Base-by-base conservation (phyloP, 2,329 filamentous ascomycete species). In the Sporothrix globosa region DNA sequence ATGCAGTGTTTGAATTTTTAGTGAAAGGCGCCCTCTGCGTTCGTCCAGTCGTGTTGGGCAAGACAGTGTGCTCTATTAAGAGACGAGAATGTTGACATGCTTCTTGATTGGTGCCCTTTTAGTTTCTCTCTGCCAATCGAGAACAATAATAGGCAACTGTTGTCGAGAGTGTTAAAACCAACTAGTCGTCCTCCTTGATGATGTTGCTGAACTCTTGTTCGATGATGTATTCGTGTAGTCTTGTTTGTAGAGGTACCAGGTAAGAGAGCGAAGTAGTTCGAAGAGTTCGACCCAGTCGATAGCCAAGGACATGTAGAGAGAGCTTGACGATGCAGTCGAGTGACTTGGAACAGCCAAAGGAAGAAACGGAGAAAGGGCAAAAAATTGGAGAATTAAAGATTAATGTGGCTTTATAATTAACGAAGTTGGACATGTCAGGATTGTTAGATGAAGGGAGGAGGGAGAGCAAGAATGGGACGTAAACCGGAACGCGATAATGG, bases 91-190 rank as follows among this genome's bases (percentile, higher is more conserved):
- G 58, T 71, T 66, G 61, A 69, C 61, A 72, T 72, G 61, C 61
- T 68, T 46, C 46, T 67, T 70, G 70, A 71, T 72, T 70, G 71
- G 70, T 60, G 65, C 48, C 46, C 50, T 30, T 34, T 21, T 53
- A 58, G 56, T 34, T 44, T 61, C 50, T 50, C 61, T 58, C 58
- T 52, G 69, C 70, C 72, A 72, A 73, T 72, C 34, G 70, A 39
- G 17, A 66, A 54, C 17, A 50, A 68, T 2, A 21, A 44, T 6
- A n/a, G 14, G 19, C 54, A 58, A 54, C 30, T 44, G 48, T 24
- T 41, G 65, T 17, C 50, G 71, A 67, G 39, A 19, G 48, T 19
- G 27, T 34, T 19, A 58, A 46, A 34, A 39, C 21, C 13, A 21
- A 34, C 17, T 46, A 6, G 5, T 34, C 21, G 39, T 34, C 24